Base-by-base conservation (phyloP, 2,329 filamentous ascomycete genomes). In the Fusarium keratoplasticum region DNA sequence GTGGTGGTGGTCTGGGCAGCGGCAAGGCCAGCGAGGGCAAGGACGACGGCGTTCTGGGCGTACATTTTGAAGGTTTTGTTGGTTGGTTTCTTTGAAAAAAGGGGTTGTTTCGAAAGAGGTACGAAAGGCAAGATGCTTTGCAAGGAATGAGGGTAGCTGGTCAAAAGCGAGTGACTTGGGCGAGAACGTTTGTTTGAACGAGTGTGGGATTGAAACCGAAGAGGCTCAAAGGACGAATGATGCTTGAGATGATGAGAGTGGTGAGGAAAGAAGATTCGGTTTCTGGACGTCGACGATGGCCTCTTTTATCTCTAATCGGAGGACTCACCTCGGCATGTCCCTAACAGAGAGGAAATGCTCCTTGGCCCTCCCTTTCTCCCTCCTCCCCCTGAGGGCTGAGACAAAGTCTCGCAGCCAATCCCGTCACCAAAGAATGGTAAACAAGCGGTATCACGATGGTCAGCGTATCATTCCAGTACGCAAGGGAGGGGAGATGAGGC, bases 41-140 rank as follows among this genome's bases (percentile, higher is more conserved):
- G 64, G 22, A 80, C 58, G 61, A 80, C 50, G 63, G 78, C 70
- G 73, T 76, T 78, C 68, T 66, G 54, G 74, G 78, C 58, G 70
- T 77, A 73, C 73, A 80, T 81, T 54, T 76, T 80, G 72, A 64
- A 73, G 35, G 58, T 50, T 47, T 20, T 38, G 16, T 58, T 70
- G 66, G 55, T 66, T 76, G 61, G 40, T 61, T 67, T 69, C 50
- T 60, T 27, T 57, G 42, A 36, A 35, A 14, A 35, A 22, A 42
- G 16, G 40, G 25, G 44, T 38, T 25, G 29, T 38, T 65, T 70
- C 13, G 61, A 31, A 62, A 60, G 70, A 63, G 59, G 73, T 73
- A 11, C 22, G 47, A 58, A 61, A 55, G 59, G 47, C 29, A 63
- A 29, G 68, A 70, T 61, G 52, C 50, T 64, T 67, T 74, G 64